A percentile compares a stretch with the other conserved stretches of the same genome.
Conservation (phyloP, 139 green algal species). For the Helicosporidium sp. region DNA sequence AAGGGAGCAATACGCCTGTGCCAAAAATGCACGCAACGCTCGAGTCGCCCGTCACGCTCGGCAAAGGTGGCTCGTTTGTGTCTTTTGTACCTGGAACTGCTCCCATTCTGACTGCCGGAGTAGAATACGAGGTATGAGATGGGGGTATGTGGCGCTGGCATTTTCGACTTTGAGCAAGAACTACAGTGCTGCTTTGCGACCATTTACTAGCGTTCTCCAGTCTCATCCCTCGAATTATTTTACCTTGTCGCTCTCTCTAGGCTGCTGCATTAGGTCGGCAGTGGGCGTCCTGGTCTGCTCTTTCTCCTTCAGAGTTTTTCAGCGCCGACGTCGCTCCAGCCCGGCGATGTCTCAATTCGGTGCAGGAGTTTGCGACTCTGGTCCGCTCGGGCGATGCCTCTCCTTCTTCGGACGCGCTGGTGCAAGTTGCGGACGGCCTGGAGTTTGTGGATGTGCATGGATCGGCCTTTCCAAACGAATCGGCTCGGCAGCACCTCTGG, state of each 20-base stretch:
- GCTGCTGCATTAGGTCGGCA: constrained; percentile 62
- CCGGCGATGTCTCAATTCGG: constrained; percentile 26
- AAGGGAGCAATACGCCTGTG: too few relatives aligned
- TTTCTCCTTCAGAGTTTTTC: constrained; percentile 40
- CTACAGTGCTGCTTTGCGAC: neutral
- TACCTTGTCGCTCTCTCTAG: neutral
- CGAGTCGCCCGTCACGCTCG: too few relatives aligned
- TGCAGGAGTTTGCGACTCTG: constrained; percentile 13
- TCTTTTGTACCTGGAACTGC: constrained; percentile 37
- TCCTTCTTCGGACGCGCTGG: constrained; percentile 6
- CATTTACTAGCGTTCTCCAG: neutral
- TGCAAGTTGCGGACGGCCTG: constrained; percentile 27
- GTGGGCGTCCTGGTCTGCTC: constrained; percentile 56
- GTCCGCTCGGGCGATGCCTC: neutral
- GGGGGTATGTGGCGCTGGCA: too few relatives aligned
- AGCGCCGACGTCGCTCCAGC: constrained; percentile 30
- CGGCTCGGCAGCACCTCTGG: too few relatives aligned
- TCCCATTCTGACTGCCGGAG: constrained; percentile 24
- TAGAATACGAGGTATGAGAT: too few relatives aligned
- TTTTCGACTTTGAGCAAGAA: constrained; percentile 33
- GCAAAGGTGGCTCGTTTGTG: constrained; percentile 56
- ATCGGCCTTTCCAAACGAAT: too few relatives aligned
- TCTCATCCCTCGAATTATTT: neutral
- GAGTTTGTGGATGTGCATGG: constrained; percentile 12
- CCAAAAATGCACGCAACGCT: too few relatives aligned